A percentile compares a stretch with the other conserved stretches of the same genome.
phyloP scores from a whole-genome alignment of 805 yeast species.

The Candida manassasensis region DNA sequence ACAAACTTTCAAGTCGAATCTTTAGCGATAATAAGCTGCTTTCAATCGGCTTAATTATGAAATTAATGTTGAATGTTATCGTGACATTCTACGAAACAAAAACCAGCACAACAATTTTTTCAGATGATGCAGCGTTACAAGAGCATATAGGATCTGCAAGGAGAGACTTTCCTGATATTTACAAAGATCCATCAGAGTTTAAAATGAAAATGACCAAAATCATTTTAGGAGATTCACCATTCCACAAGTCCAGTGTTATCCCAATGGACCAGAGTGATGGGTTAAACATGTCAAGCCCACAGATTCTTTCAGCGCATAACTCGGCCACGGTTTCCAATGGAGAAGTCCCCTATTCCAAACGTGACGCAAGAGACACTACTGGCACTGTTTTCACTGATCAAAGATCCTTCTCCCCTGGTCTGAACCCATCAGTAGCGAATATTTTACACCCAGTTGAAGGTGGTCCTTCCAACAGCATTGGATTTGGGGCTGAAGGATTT shows the following conservation, averaged over 20 bases:
- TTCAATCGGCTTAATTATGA: conserved; percentile 10
- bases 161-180: conserved; percentile 16
- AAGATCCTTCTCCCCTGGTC: conserved; percentile 14
- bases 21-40: no score
- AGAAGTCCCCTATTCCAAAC: no score
- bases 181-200: conserved; percentile 7
- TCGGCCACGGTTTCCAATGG: no score
- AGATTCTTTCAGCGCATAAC: no score
- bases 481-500: no score
- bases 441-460: conserved; percentile 15
- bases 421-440: conserved; percentile 21
- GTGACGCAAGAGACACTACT: no score
- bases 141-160: conserved; percentile 15
- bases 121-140: conserved; percentile 11
- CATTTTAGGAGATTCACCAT: conserved; percentile 10
- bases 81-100: conserved; percentile 17
- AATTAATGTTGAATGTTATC: conserved; percentile 17
- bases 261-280: no score
- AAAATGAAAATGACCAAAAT: conserved; percentile 6
- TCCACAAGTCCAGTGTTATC: conserved; percentile 1
- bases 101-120: conserved; percentile 11
- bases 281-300: no score
- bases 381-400: neutral
- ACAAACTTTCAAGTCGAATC: neutral
- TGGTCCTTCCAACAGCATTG: no score